Conservation (phyloP, 2,329 filamentous ascomycete species). For the Cercospora zeae-maydis region DNA sequence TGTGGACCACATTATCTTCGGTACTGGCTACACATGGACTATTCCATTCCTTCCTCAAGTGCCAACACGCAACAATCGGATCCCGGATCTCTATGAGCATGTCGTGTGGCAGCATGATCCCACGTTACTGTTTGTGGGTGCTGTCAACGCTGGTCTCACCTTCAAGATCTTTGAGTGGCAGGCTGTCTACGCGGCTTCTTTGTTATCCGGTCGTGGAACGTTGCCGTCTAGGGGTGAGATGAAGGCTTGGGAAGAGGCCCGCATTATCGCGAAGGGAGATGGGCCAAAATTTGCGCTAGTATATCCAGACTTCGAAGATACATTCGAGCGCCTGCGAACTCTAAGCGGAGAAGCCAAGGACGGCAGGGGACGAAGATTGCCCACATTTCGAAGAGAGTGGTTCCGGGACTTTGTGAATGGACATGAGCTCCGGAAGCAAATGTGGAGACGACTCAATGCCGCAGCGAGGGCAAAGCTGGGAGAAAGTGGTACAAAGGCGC, state of each 20-base stretch:
- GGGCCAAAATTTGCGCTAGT: constrained; percentile 55
- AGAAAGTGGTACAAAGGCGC: background rate
- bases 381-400: constrained; percentile 13
- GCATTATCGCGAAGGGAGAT: constrained; percentile 55
- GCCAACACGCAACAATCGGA: constrained; percentile 52
- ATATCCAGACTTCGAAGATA: constrained; percentile 61
- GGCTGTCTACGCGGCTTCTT: constrained; percentile 58
- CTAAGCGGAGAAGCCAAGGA: constrained; percentile 47
- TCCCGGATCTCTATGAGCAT: constrained; percentile 57
- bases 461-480: background rate
- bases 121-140: constrained; percentile 57
- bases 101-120: constrained; percentile 55
- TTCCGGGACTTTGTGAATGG: constrained; percentile 14
- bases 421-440: constrained; percentile 12
- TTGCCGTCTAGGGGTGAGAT: constrained; percentile 52
- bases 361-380: background rate
- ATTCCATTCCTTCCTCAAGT: constrained; percentile 58
- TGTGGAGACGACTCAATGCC: constrained; percentile 13
- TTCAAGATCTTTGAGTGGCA: constrained; percentile 70
- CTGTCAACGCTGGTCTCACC: constrained; percentile 56
- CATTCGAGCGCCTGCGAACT: constrained; percentile 56
- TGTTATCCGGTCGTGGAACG: constrained; percentile 53
- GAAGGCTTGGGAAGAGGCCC: constrained; percentile 55
- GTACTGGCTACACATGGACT: constrained; percentile 64
- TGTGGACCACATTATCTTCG: constrained; percentile 63